phyloP scores from a whole-genome alignment of 768 basidiomycete genomes.

The Suillus subluteus region DNA sequence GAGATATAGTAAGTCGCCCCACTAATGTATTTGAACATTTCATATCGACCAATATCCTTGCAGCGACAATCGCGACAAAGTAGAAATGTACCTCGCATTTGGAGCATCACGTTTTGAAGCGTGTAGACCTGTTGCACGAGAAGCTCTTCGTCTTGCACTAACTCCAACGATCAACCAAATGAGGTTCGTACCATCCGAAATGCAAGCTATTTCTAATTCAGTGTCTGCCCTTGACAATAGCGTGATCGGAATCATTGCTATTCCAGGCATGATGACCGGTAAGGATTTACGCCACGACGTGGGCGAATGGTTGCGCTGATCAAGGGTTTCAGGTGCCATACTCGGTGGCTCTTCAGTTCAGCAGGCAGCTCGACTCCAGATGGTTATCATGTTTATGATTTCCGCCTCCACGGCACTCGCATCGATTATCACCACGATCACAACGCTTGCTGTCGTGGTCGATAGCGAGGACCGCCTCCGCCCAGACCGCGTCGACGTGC shows the following conservation, averaged over 20 bases:
- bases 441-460: constrained; percentile 63
- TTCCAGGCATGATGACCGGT: constrained; percentile 51
- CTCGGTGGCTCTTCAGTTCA: constrained; percentile 84
- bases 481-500: constrained; percentile 57
- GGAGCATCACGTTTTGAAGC: constrained; percentile 87
- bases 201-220: background rate
- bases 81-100: constrained; percentile 85
- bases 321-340: constrained; percentile 91
- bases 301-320: background rate
- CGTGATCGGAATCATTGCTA: constrained; percentile 77
- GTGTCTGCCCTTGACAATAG: constrained; percentile 35
- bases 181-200: constrained; percentile 50
- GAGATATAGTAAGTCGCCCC: constrained; percentile 64
- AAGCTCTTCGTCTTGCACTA: constrained; percentile 79
- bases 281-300: background rate
- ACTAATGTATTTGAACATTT: background rate
- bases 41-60: background rate
- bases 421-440: constrained; percentile 63
- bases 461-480: constrained; percentile 71
- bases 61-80: constrained; percentile 83
- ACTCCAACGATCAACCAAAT: constrained; percentile 86
- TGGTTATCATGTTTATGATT: constrained; percentile 96
- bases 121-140: constrained; percentile 74
- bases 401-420: constrained; percentile 76
- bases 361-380: constrained; percentile 85